These are phyloP conservation scores for Erythrobasidium hasegawianum DNA, from an alignment of 1,284 basidiomycete species.

Conservation along the genomic window DNA sequence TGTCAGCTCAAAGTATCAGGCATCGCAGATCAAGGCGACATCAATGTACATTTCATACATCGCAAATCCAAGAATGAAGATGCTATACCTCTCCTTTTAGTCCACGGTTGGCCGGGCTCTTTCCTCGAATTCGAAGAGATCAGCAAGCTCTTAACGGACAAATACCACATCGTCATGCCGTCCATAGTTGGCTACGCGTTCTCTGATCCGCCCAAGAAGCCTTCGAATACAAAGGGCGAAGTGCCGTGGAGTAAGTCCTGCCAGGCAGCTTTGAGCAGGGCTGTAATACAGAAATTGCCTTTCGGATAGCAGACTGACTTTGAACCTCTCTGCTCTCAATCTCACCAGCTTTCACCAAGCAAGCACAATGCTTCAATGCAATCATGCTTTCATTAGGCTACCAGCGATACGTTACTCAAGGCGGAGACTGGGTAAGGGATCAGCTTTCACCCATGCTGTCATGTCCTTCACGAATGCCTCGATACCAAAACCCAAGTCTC, in stretches of 20 bases:
- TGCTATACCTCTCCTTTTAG: slow-evolving; percentile 39
- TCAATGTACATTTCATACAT: slow-evolving; percentile 40
- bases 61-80: slow-evolving; percentile 29
- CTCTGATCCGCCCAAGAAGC: slow-evolving; percentile 36
- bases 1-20: slow-evolving; percentile 34
- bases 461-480: too few species aligned
- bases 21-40: slow-evolving; percentile 24
- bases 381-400: slow-evolving; percentile 42
- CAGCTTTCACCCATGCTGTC: too few species aligned
- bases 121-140: slow-evolving; percentile 40
- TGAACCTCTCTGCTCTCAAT: too few species aligned
- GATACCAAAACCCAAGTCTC: too few species aligned
- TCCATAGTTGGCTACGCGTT: slow-evolving; percentile 40
- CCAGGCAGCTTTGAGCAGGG: neutral
- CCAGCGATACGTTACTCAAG: slow-evolving; percentile 39
- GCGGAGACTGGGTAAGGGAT: too few species aligned
- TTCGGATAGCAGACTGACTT: too few species aligned
- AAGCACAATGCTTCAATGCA: slow-evolving; percentile 39
- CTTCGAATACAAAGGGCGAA: slow-evolving; percentile 34
- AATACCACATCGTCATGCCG: slow-evolving; percentile 41
- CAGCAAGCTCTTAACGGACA: slow-evolving; percentile 31
- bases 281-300: too few species aligned
- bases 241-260: slow-evolving; percentile 18
- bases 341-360: slow-evolving; percentile 23
- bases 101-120: slow-evolving; percentile 42